Evolutionary conservation across 2,329 filamentous ascomycete species (phyloP).

Genomic region (Alternaria conjuncta): DNA sequence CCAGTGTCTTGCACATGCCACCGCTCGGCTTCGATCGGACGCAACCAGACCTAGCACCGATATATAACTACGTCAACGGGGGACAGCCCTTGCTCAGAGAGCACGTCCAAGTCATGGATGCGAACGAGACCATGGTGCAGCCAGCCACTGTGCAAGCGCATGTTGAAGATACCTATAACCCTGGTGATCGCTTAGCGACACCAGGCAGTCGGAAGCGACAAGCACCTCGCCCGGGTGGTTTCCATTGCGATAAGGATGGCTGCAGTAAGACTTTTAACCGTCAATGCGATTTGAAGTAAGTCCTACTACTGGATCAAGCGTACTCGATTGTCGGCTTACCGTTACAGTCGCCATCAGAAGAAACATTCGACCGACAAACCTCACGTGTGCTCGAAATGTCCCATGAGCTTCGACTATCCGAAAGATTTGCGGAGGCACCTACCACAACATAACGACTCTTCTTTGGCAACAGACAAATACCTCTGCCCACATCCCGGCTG

Average conservation of each 20-base stretch:
- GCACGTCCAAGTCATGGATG: constrained; percentile 23
- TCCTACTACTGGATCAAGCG: not conserved
- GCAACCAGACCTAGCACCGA: constrained; percentile 7
- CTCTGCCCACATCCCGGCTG: constrained; percentile 37
- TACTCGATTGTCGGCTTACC: constrained; percentile 14
- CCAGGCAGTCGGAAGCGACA: constrained; percentile 24
- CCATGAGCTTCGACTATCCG: constrained; percentile 44
- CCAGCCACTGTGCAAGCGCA: constrained; percentile 34
- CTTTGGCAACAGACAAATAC: constrained; percentile 16
- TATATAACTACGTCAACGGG: constrained; percentile 9
- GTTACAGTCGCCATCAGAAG: constrained; percentile 41
- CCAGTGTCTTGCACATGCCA: not conserved
- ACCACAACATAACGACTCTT: constrained; percentile 31
- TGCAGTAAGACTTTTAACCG: constrained; percentile 41
- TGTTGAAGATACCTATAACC: constrained; percentile 37
- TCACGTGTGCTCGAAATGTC: constrained; percentile 40
- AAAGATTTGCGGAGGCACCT: constrained; percentile 44
- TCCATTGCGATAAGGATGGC: constrained; percentile 24
- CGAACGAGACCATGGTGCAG: constrained; percentile 37
- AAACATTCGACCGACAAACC: constrained; percentile 39
- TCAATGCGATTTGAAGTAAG: constrained; percentile 46
- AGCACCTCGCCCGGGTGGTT: constrained; percentile 34
- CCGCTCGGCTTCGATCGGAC: constrained; percentile 9
- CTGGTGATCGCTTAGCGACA: constrained; percentile 33
- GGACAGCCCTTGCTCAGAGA: constrained; percentile 16